Evolutionary conservation across 1,284 basidiomycete genomes (phyloP), one percentile per base, ranked within the genome.

Genomic region (Stygiomarasmius scandens): DNA sequence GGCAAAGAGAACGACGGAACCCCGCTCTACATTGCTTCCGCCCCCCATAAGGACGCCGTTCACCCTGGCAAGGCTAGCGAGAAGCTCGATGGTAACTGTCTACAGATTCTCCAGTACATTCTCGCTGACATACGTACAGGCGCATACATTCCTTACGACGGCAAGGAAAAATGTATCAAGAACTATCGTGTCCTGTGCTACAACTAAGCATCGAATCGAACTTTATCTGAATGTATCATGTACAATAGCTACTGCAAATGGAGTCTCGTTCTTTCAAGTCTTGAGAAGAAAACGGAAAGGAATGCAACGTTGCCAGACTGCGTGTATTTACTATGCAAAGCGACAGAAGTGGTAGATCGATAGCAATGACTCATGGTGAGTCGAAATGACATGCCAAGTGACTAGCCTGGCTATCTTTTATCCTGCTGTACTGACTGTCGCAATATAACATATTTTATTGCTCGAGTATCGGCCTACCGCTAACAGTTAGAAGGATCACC

Each of bases 41-140:
- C 82, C 1, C 73, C 75, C 23, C 68, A 86, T 70, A 73, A 83
- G 20, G 76, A 71, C 23, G 77, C 77, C 4, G 72, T 80, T 36
- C 78, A 85, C 64, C 86, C 89, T 8, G 89, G 89, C 10, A 91
- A 90, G 71, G 78, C 77, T 29, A 81, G 82, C 64, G 74, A 78
- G 63, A 73, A 78, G 54, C 77, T 86, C 52, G 77, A 83, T 54
- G 83, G 84, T 77, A 58, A 54, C 76, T 69, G n/a, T 22, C 48
- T 49, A 20, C 2, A 27, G 20, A 24, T 29, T 19, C n/a, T 10
- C 34, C 14, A 16, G 11, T 51, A 14, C 27, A n/a, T 12, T 5
- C 34, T 52, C 38, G 59, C 44, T 56, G 24, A 59, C 32, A 32
- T 25, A 47, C 38, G 6, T 49, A 9, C 36, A 77, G 79, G 73